phyloP scores from a whole-genome alignment of 805 yeast species.

The Priceomyces melissophilus region DNA sequence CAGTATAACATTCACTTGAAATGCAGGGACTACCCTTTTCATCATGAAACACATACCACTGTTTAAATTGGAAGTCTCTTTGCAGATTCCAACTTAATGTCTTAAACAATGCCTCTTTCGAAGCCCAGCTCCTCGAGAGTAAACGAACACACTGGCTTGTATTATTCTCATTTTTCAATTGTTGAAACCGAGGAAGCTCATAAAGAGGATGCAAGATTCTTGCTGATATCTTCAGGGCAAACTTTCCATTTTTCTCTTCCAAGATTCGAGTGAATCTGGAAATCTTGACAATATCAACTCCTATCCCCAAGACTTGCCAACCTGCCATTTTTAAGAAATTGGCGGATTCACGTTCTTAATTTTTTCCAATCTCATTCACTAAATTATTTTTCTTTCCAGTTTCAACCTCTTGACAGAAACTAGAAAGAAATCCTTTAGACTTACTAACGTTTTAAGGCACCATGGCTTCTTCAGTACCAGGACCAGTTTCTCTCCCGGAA shows the following conservation, averaged over 20 bases:
- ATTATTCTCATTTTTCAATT: conserved; percentile 11
- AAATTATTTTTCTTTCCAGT: neutral
- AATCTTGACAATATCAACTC: conserved; percentile 52
- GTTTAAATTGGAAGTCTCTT: conserved; percentile 46
- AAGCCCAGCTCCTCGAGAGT: conserved; percentile 64
- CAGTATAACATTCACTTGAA: conserved; percentile 24
- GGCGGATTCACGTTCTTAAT: neutral
- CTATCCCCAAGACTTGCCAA: conserved; percentile 40
- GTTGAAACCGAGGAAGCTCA: conserved; percentile 29
- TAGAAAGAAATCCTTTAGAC: neutral
- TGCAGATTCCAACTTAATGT: conserved; percentile 51
- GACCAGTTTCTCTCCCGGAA: conserved; percentile 73
- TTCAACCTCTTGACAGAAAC: neutral
- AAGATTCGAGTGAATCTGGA: conserved; percentile 46
- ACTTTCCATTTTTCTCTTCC: conserved; percentile 23
- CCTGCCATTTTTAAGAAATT: neutral
- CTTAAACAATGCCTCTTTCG: conserved; percentile 72
- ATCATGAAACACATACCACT: conserved; percentile 54
- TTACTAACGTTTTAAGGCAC: neutral
- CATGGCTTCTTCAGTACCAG: conserved; percentile 90
- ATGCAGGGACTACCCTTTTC: conserved; percentile 44
- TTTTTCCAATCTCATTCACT: neutral
- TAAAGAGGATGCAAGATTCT: conserved; percentile 53
- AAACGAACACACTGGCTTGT: conserved; percentile 24
- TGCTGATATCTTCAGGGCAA: conserved; percentile 36